Base-by-base conservation (phyloP, 805 yeast genomes). In the Saturnispora sekii region DNA sequence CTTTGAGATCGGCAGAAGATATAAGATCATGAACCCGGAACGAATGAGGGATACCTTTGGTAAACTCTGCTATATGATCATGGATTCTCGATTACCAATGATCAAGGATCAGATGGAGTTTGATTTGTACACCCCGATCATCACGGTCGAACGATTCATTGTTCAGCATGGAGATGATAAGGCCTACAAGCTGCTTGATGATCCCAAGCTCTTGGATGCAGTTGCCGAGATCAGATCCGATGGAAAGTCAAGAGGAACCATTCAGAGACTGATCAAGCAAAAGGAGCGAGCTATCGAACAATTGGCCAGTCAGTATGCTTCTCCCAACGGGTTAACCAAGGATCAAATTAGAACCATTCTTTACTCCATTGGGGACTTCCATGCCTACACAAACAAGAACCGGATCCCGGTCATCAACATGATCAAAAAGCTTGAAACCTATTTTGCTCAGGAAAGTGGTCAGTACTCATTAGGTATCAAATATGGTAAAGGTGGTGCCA, bases 21-120 rank as follows among this genome's bases (percentile, higher is more conserved):
- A 84, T 64, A 84, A 84, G 58, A 79, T 84, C 53, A 80, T 84
- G 88, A 84, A 84, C 55, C 94, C 94, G 0, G 88, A 84, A 53
- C 72, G 77, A 53, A 79, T 84, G 84, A 71, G 88, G 49, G 84
- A 80, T 54, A 79, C 79, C 4, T 84, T 78, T 59, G 94, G 94
- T 38, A 83, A 84, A 55, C 65, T 84, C 46, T 80, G 84, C 64
- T 84, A 84, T 60, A 84, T 84, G 84, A 78, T 83, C 32, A 84
- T 84, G 93, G 94, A 84, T 61, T 84, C 93, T 2, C 66, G 84
- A 39, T 62, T 81, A 28, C 83, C 87, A 0, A 87, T 83, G 52
- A 74, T 84, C 48, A 74, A 72, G 51, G 76, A 73, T 12, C 78
- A 77, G 42, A 73, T 84, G 80, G 90, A 80, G 49, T 84, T 84